Conservation (phyloP, 345 rosid species). For the Syzygium aqueum region DNA sequence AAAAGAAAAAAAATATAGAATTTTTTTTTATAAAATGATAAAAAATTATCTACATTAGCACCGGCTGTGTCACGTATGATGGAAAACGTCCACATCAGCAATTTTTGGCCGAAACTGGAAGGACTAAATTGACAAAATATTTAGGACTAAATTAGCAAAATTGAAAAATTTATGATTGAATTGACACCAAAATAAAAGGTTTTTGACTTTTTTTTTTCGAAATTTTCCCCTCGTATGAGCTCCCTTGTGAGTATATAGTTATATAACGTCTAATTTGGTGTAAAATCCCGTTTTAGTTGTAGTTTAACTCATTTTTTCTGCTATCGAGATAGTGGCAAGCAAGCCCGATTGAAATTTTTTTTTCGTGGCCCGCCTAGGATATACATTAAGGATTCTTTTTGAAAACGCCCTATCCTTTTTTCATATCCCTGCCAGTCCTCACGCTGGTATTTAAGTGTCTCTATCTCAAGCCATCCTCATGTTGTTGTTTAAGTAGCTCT, state of each 20-base stretch:
- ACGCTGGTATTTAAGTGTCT: neutral
- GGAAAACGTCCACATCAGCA: accelerated
- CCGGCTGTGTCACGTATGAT: too few species aligned
- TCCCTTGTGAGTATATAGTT: neutral
- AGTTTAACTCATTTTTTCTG: neutral
- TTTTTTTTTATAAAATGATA: too few species aligned
- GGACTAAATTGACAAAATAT: neutral
- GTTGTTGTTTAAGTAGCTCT: neutral
- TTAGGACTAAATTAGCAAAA: neutral
- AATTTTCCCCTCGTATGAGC: neutral
- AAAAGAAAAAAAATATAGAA: too few species aligned
- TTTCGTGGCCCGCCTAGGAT: neutral
- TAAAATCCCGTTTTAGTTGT: neutral
- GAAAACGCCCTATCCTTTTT: neutral
- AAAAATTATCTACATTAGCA: too few species aligned
- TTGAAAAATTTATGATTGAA: neutral
- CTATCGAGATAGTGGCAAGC: neutral
- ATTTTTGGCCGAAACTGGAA: neutral
- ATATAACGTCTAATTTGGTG: neutral
- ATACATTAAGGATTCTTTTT: neutral
- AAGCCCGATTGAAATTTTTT: neutral
- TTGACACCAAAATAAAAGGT: neutral
- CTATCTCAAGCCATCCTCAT: neutral
- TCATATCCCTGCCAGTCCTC: neutral
- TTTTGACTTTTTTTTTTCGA: neutral